These are phyloP conservation scores for Suhomyces chickasaworum DNA, from an alignment of 1,139 yeast genomes.

Conservation along the genomic window DNA sequence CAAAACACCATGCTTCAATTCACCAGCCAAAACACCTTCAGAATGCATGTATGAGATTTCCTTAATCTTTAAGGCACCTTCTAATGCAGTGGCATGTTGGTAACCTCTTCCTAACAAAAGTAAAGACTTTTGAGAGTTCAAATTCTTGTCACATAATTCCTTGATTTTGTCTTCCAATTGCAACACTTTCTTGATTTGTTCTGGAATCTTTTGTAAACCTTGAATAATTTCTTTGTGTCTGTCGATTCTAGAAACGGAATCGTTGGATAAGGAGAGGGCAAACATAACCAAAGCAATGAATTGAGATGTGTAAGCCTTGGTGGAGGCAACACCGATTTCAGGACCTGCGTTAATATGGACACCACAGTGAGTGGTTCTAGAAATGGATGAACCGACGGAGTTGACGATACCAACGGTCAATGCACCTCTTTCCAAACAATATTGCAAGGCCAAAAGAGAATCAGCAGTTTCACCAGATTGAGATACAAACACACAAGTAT, in stretches of 20 bases:
- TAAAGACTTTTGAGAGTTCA: constrained; percentile 82
- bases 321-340: constrained; percentile 99
- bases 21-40: constrained; percentile 99
- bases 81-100: constrained; percentile 96
- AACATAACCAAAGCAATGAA: constrained; percentile 96
- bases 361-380: constrained; percentile 97
- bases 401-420: constrained; percentile 93
- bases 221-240: constrained; percentile 87
- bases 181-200: constrained; percentile 79
- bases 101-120: constrained; percentile 95
- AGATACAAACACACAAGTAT: constrained; percentile 94
- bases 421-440: constrained; percentile 96
- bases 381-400: constrained; percentile 94
- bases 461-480: constrained; percentile 99
- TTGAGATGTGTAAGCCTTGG: constrained; percentile 98
- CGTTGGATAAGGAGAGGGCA: constrained; percentile 91
- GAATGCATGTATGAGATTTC: constrained; percentile 99
- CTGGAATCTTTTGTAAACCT: constrained; percentile 83
- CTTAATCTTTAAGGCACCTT: constrained; percentile 97
- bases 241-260: constrained; percentile 70
- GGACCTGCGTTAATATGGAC: constrained; percentile 99
- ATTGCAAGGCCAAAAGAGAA: constrained; percentile 93
- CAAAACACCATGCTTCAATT: constrained; percentile 96
- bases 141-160: constrained; percentile 67
- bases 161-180: constrained; percentile 73